Conservation (phyloP, 805 yeast genomes). For the Pichia cabralensis region DNA sequence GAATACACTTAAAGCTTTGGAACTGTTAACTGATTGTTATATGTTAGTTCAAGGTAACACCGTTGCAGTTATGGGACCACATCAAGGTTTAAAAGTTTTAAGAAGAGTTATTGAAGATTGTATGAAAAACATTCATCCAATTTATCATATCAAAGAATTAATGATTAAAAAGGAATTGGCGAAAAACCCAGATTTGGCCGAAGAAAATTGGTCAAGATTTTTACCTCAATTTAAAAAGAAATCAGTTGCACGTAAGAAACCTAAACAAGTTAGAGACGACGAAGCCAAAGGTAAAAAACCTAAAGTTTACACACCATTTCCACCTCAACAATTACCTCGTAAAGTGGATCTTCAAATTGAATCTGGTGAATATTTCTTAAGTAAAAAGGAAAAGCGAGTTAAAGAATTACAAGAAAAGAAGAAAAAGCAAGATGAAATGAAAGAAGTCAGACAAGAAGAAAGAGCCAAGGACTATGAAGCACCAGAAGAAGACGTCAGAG, state of each 20-base stretch:
- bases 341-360: conserved; percentile 96
- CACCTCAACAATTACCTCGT: conserved; percentile 94
- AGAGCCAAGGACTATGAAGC: conserved; percentile 74
- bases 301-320: conserved; percentile 95
- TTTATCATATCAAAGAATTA: conserved; percentile 90
- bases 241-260: conserved; percentile 89
- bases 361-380: conserved; percentile 95
- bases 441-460: conserved; percentile 55
- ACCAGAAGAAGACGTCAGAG: conserved; percentile 56
- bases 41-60: conserved; percentile 96
- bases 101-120: conserved; percentile 96
- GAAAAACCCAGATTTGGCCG: conserved; percentile 88
- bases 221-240: conserved; percentile 94
- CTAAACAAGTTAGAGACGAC: conserved; percentile 51
- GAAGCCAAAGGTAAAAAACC: conserved; percentile 37
- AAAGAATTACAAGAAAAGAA: conserved; percentile 67
- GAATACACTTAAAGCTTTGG: conserved; percentile 91
- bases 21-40: conserved; percentile 89
- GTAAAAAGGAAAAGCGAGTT: conserved; percentile 69
- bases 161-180: conserved; percentile 96
- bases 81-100: conserved; percentile 81
- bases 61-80: conserved; percentile 95
- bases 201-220: conserved; percentile 95
- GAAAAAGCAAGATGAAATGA: conserved; percentile 64
- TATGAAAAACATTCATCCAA: conserved; percentile 96